These are phyloP conservation scores for Crucibulum laeve DNA, from an alignment of 768 basidiomycete species.

Conservation along the genomic window DNA sequence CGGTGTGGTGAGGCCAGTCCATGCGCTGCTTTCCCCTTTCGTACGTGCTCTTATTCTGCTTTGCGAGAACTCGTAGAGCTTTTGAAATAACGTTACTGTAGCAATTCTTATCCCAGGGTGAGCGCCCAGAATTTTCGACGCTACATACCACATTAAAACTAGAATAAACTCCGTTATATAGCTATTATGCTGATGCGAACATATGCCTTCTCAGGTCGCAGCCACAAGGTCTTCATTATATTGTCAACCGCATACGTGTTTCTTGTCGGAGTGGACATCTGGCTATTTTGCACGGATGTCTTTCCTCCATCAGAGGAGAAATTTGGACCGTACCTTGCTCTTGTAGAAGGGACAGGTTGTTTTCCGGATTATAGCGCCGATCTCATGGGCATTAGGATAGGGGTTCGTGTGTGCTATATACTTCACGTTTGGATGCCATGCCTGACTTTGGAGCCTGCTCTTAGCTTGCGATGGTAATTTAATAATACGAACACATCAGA, in stretches of 20 bases:
- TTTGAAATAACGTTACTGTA: conserved; percentile 9
- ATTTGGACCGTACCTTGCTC: conserved; percentile 12
- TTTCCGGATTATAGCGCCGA: conserved; percentile 31
- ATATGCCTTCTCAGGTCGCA: conserved; percentile 36
- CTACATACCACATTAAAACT: background rate
- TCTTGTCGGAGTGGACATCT: conserved; percentile 28
- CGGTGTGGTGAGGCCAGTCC: conserved; percentile 23
- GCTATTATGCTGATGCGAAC: conserved; percentile 41
- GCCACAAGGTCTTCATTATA: conserved; percentile 19
- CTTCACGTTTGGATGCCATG: conserved; percentile 1
- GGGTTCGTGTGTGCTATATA: conserved; percentile 18
- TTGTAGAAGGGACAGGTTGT: conserved; percentile 27
- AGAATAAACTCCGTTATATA: too few species aligned
- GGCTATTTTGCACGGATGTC: conserved; percentile 29
- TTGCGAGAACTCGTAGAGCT: background rate
- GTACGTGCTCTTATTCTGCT: conserved; percentile 13
- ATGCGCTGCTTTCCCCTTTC: conserved; percentile 28
- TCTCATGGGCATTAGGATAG: conserved; percentile 24
- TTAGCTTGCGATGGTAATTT: conserved; percentile 18
- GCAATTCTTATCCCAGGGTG: conserved; percentile 40
- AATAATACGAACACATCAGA: background rate
- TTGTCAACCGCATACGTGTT: conserved; percentile 24
- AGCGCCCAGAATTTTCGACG: background rate
- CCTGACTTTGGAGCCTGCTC: conserved; percentile 6
- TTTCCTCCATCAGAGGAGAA: conserved; percentile 11